Conservation (phyloP, 768 basidiomycete genomes). For the Pholiota microspora region DNA sequence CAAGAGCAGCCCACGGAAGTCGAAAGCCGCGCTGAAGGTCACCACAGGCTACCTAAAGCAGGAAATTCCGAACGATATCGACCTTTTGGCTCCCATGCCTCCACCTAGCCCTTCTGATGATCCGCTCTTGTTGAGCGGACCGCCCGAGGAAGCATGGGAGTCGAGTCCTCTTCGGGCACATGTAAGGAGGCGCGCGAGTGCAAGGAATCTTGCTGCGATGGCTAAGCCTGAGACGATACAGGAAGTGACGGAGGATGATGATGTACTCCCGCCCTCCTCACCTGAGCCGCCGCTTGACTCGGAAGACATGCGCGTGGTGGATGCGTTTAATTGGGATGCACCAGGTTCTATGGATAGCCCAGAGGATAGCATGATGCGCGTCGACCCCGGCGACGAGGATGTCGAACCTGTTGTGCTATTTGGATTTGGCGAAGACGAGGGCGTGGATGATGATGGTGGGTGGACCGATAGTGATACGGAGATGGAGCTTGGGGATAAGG, state of each 20-base stretch:
- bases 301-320: slow-evolving; percentile 15
- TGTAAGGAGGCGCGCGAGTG: slow-evolving; percentile 5
- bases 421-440: slow-evolving; percentile 22
- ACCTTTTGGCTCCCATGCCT: slow-evolving; percentile 55
- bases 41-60: slow-evolving; percentile 42
- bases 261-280: slow-evolving; percentile 23
- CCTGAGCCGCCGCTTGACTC: slow-evolving; percentile 18
- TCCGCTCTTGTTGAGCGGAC: slow-evolving; percentile 60
- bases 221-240: not conserved
- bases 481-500: slow-evolving; percentile 14
- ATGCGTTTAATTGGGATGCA: slow-evolving; percentile 23
- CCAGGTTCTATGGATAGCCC: slow-evolving; percentile 9
- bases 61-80: slow-evolving; percentile 59
- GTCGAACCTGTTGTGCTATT: slow-evolving; percentile 28
- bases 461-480: slow-evolving; percentile 40
- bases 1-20: not conserved
- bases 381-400: slow-evolving; percentile 26
- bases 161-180: slow-evolving; percentile 5
- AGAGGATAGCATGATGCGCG: slow-evolving; percentile 29
- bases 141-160: slow-evolving; percentile 23
- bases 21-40: slow-evolving; percentile 7
- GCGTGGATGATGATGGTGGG: slow-evolving; percentile 18
- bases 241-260: slow-evolving; percentile 2
- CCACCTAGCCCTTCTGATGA: slow-evolving; percentile 78
- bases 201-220: not conserved